Percentiles rank a stretch among this genome's conserved stretches.
Conservation (phyloP, 441 rosid genomes). For the Bocquillonia castaneifolia region DNA sequence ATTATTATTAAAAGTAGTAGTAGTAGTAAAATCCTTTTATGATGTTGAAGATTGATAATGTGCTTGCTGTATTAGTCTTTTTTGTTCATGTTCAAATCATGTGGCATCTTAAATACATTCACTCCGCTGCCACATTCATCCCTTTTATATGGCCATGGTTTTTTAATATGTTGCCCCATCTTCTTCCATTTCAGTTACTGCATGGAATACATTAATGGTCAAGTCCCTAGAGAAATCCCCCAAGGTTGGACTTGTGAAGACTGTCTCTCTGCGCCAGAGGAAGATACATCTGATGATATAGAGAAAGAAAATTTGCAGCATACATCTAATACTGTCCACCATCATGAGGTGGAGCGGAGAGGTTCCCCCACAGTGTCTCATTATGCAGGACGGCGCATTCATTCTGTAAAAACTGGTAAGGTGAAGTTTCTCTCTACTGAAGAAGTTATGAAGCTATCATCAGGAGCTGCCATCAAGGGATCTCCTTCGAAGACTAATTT, state of each 20-base stretch:
- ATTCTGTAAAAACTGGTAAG: constrained; percentile 31
- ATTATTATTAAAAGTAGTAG: too few species aligned
- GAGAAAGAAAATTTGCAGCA: constrained; percentile 22
- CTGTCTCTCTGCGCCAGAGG: constrained; percentile 18
- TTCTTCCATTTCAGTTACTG: constrained; percentile 40
- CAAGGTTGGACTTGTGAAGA: constrained; percentile 43
- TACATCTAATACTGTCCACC: constrained; percentile 22
- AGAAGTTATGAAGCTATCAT: constrained; percentile 36
- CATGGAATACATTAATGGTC: constrained; percentile 2
- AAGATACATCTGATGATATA: constrained; percentile 4
- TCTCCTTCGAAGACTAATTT: constrained; percentile 16
- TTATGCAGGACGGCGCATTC: constrained; percentile 23
- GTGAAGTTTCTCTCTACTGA: constrained; percentile 39
- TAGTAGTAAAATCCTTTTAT: too few species aligned
- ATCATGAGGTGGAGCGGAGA: background rate
- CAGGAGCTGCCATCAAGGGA: constrained; percentile 19
- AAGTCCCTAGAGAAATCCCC: constrained; percentile 16
- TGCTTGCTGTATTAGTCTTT: too few species aligned
- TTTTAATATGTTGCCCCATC: background rate
- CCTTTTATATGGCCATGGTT: background rate
- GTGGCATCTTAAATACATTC: constrained; percentile 1
- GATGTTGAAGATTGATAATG: background rate
- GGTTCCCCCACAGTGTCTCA: constrained; percentile 16
- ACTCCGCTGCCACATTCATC: background rate
- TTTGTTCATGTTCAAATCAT: background rate